Evolutionary conservation across 2,329 filamentous ascomycete species (phyloP).

Genomic region (Aspergillus hortae): DNA sequence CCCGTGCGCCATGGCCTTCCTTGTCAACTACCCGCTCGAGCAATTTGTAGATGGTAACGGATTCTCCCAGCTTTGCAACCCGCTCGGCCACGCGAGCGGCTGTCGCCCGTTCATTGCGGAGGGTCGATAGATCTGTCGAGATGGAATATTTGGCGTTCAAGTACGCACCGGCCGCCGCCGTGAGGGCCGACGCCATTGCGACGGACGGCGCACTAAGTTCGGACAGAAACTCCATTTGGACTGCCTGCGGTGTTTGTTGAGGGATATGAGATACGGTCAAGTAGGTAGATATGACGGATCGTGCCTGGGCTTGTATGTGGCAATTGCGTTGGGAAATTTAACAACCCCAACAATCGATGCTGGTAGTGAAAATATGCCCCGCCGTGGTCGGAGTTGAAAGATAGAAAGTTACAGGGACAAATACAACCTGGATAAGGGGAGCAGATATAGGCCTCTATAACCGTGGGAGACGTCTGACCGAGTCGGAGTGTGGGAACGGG

Average conservation of each 20-base stretch:
- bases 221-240: constrained; percentile 26
- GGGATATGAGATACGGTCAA: not conserved
- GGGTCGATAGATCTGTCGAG: constrained; percentile 35
- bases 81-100: constrained; percentile 32
- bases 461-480: not conserved
- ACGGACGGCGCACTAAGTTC: constrained; percentile 25
- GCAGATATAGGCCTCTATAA: constrained; percentile 8
- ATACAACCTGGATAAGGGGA: not conserved
- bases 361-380: too few relatives aligned
- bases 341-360: too few relatives aligned
- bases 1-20: constrained; percentile 33
- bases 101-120: constrained; percentile 33
- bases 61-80: constrained; percentile 37
- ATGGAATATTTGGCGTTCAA: constrained; percentile 44
- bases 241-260: not conserved
- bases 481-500: constrained; percentile 22
- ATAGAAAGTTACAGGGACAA: not conserved
- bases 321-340: too few relatives aligned
- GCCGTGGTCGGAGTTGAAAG: too few relatives aligned
- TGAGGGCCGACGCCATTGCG: constrained; percentile 33
- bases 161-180: constrained; percentile 37
- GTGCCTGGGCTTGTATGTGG: too few relatives aligned
- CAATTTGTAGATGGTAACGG: constrained; percentile 41
- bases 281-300: too few relatives aligned
- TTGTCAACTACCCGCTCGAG: constrained; percentile 41